phyloP scores from a whole-genome alignment of 306 rosid genomes.

The Crotalaria pallida region DNA sequence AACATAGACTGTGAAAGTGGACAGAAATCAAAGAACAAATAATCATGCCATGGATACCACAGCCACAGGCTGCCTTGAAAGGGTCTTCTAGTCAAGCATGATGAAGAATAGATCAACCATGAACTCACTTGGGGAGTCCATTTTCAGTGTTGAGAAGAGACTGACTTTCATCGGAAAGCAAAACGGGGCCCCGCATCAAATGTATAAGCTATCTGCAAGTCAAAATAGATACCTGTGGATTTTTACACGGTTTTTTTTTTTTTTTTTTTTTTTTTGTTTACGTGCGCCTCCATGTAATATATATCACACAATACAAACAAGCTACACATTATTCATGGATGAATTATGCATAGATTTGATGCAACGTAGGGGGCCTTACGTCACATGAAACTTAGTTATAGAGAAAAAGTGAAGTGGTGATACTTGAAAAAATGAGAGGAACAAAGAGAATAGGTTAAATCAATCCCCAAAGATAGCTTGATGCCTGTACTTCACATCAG shows the following conservation, averaged over 20 bases:
- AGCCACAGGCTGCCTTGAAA: constrained; percentile 25
- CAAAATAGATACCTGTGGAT: not conserved
- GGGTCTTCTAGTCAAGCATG: constrained; percentile 22
- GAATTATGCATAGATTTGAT: too few relatives aligned
- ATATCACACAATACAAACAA: too few relatives aligned
- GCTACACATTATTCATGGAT: too few relatives aligned
- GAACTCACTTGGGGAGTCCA: constrained; percentile 75
- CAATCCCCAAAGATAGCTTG: not conserved
- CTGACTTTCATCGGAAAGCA: constrained; percentile 64
- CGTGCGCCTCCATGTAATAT: too few relatives aligned
- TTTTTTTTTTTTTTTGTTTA: too few relatives aligned
- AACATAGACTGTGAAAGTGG: constrained; percentile 32
- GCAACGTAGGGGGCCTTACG: not conserved
- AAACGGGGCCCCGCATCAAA: constrained; percentile 99
- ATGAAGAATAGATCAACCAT: constrained; percentile 24
- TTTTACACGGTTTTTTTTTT: not conserved
- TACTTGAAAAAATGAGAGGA: not conserved
- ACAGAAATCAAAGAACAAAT: constrained; percentile 1
- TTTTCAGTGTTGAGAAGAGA: constrained; percentile 69
- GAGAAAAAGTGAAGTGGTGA: not conserved
- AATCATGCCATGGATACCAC: constrained; percentile 19
- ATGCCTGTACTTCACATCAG: not conserved
- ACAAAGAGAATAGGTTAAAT: not conserved
- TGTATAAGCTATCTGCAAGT: constrained; percentile 85
- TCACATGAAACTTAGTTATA: not conserved